Evolutionary conservation across 805 yeast species (phyloP).

Genomic region (Kazachstania martiniae): DNA sequence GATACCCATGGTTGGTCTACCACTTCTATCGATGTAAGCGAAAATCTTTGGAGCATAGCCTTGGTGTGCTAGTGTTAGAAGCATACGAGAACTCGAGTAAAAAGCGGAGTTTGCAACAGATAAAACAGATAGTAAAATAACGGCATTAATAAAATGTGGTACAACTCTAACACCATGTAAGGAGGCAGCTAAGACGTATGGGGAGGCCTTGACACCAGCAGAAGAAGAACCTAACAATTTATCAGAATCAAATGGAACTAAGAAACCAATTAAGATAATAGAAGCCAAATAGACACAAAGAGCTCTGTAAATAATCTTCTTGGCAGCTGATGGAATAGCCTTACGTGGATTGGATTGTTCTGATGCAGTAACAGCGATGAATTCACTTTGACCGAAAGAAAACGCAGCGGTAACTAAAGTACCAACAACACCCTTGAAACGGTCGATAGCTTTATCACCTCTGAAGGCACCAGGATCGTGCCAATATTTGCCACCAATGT

Average conservation of each 20-base stretch:
- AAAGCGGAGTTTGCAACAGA: slow-evolving; percentile 73
- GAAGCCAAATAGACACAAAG: slow-evolving; percentile 39
- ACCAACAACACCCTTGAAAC: slow-evolving; percentile 44
- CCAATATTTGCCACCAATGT: slow-evolving; percentile 43
- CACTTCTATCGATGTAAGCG: slow-evolving; percentile 45
- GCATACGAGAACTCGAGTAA: slow-evolving; percentile 60
- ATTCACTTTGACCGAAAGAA: slow-evolving; percentile 53
- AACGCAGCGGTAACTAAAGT: slow-evolving; percentile 48
- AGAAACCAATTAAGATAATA: slow-evolving; percentile 37
- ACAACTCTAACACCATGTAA: slow-evolving; percentile 52
- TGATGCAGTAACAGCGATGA: slow-evolving; percentile 48
- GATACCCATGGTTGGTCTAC: slow-evolving; percentile 53
- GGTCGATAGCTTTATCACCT: slow-evolving; percentile 28
- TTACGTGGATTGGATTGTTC: slow-evolving; percentile 45
- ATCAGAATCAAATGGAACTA: slow-evolving; percentile 41
- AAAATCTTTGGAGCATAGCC: slow-evolving; percentile 51
- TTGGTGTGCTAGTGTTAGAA: slow-evolving; percentile 59
- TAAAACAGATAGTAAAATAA: slow-evolving; percentile 56
- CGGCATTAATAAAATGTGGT: slow-evolving; percentile 65
- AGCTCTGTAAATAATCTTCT: slow-evolving; percentile 47
- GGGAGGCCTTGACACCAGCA: slow-evolving; percentile 48
- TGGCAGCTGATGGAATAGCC: slow-evolving; percentile 47
- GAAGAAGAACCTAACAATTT: slow-evolving; percentile 34
- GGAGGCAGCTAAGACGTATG: slow-evolving; percentile 53
- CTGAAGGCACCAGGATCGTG: slow-evolving; percentile 43